Evolutionary conservation across 2,329 filamentous ascomycete genomes (phyloP).

Genomic region (Ophiostoma himal-ulmi): DNA sequence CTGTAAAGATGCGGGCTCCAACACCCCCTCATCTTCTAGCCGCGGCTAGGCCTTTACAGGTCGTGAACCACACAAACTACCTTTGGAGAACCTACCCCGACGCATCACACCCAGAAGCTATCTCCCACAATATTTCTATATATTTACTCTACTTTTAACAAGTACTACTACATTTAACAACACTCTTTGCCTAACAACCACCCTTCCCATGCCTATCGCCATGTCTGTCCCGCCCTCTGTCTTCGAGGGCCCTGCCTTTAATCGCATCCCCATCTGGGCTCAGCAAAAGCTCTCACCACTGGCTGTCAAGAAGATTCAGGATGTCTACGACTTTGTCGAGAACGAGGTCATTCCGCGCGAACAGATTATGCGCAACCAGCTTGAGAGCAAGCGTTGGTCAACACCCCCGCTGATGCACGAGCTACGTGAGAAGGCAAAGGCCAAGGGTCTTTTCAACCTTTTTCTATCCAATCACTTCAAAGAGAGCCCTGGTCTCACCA

Average conservation of each 20-base stretch:
- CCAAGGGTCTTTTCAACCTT: slow-evolving; percentile 93
- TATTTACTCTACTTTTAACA: background rate
- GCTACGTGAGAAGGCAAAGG: slow-evolving; percentile 40
- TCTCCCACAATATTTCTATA: background rate
- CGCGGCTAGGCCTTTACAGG: background rate
- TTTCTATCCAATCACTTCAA: slow-evolving; percentile 95
- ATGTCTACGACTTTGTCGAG: slow-evolving; percentile 40
- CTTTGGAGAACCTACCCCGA: slow-evolving; percentile 1
- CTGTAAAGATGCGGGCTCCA: background rate
- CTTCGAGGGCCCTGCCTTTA: slow-evolving; percentile 70
- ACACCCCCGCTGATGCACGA: slow-evolving; percentile 39
- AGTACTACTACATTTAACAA: background rate
- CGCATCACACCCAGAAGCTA: background rate
- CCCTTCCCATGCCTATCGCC: background rate
- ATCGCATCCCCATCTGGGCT: slow-evolving; percentile 71
- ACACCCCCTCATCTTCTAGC: background rate
- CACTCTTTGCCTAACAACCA: background rate
- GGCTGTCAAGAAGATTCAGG: slow-evolving; percentile 30
- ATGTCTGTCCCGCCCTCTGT: slow-evolving; percentile 64
- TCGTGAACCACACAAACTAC: background rate
- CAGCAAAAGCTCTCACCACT: slow-evolving; percentile 29
- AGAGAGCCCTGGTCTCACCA: slow-evolving; percentile 88
- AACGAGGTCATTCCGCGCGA: slow-evolving; percentile 49
- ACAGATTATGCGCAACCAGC: slow-evolving; percentile 74
- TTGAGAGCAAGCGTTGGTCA: slow-evolving; percentile 71